Percentiles rank a stretch among this genome's conserved stretches.
Conservation (phyloP, 2,329 filamentous ascomycete species). For the Pestalotiopsis sp. region DNA sequence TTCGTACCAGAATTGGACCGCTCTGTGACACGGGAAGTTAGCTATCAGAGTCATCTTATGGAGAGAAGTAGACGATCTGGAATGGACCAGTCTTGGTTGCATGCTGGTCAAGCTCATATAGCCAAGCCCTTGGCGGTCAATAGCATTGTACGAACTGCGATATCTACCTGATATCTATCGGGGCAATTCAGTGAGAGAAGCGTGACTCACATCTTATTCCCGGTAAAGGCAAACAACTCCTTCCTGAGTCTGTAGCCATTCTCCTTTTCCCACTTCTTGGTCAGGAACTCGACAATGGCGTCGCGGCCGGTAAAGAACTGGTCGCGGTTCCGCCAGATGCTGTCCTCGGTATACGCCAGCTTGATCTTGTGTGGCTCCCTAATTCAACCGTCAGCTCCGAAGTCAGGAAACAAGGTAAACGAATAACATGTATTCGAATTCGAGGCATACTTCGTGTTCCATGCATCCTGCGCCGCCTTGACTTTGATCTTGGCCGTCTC, state of each 20-base stretch:
- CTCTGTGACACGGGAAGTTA: slow-evolving; percentile 52
- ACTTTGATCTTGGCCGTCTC: slow-evolving; percentile 76
- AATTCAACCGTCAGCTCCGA: too few species aligned
- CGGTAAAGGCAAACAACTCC: slow-evolving; percentile 78
- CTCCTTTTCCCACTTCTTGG: slow-evolving; percentile 75
- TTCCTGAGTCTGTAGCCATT: slow-evolving; percentile 75
- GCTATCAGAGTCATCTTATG: not conserved
- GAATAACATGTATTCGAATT: too few species aligned
- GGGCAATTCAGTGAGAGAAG: too few species aligned
- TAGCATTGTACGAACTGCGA: too few species aligned
- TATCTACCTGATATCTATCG: too few species aligned
- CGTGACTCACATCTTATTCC: slow-evolving; percentile 54
- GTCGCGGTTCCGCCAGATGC: slow-evolving; percentile 79
- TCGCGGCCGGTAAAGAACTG: slow-evolving; percentile 70
- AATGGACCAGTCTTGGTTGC: too few species aligned
- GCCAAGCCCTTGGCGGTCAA: too few species aligned
- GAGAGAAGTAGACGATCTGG: not conserved
- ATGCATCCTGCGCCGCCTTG: slow-evolving; percentile 80
- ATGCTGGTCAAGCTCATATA: too few species aligned
- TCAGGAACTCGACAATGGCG: slow-evolving; percentile 69
- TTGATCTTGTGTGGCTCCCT: slow-evolving; percentile 69
- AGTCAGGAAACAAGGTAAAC: too few species aligned
- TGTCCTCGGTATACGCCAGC: slow-evolving; percentile 73
- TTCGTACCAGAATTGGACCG: slow-evolving; percentile 92
- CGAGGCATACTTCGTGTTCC: slow-evolving; percentile 70